phyloP scores from a whole-genome alignment of 495 filamentous ascomycete genomes.

The Aspergillus conjunctus region DNA sequence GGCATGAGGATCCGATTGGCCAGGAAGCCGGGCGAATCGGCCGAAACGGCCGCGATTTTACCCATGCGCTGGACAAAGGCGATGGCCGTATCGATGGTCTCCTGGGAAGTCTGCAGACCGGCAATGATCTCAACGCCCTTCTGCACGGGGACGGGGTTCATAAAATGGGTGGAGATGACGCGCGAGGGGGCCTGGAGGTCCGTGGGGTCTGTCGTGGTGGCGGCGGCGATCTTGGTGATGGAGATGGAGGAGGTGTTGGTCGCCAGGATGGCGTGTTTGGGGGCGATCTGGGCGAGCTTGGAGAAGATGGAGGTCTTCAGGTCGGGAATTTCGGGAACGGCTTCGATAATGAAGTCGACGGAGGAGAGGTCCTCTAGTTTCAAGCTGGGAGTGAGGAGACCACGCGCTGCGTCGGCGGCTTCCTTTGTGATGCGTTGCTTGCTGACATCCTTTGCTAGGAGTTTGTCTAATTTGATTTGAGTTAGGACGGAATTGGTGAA shows the following conservation, averaged over 20 bases:
- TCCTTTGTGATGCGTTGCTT: conserved; percentile 81
- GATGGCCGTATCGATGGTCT: conserved; percentile 81
- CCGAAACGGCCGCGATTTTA: conserved; percentile 84
- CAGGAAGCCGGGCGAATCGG: conserved; percentile 90
- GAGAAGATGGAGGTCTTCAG: conserved; percentile 90
- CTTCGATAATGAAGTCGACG: conserved; percentile 97
- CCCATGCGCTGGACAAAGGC: conserved; percentile 89
- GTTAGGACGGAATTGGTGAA: conserved; percentile 5
- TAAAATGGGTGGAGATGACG: conserved; percentile 96
- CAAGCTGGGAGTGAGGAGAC: conserved; percentile 68
- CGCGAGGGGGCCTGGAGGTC: conserved; percentile 81
- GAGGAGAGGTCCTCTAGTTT: conserved; percentile 76
- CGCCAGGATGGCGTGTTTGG: conserved; percentile 86
- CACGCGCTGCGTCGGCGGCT: conserved; percentile 69
- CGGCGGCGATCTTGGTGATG: conserved; percentile 91
- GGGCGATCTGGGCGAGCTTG: conserved; percentile 77
- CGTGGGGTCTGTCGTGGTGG: conserved; percentile 73
- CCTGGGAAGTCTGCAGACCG: conserved; percentile 83
- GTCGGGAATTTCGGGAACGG: conserved; percentile 87
- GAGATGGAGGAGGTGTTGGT: conserved; percentile 98
- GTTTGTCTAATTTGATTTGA: conserved; percentile 65
- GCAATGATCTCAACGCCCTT: conserved; percentile 98
- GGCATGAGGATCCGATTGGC: conserved; percentile 98
- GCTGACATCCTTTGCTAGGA: conserved; percentile 86
- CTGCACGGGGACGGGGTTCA: conserved; percentile 98